Percentiles rank a stretch among this genome's conserved stretches.
phyloP scores from a whole-genome alignment of 345 rosid genomes.

The Mercurialis annua region DNA sequence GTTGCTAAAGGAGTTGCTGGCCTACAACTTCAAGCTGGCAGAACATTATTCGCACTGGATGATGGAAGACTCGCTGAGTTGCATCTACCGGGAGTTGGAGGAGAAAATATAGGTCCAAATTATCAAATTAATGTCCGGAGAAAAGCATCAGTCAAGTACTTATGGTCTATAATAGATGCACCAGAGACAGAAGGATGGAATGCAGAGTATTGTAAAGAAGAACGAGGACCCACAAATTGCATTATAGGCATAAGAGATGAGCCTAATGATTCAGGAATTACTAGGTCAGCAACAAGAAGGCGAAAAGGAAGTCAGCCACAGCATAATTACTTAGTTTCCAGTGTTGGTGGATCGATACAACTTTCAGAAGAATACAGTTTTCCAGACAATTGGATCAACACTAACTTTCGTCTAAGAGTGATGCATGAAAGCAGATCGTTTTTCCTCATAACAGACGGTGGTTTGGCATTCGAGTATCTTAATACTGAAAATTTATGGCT shows the following conservation, averaged over 20 bases:
- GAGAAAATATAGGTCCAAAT: conserved; percentile 51
- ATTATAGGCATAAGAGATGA: conserved; percentile 51
- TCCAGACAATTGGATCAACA: conserved; percentile 40
- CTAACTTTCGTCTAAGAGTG: conserved; percentile 47
- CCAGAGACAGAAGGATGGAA: conserved; percentile 81
- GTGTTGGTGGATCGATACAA: conserved; percentile 9
- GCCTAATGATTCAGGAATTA: conserved; percentile 37
- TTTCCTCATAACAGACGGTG: conserved; percentile 51
- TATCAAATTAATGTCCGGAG: conserved; percentile 37
- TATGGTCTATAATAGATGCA: conserved; percentile 55
- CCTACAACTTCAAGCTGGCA: conserved; percentile 46
- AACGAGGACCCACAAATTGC: conserved; percentile 59
- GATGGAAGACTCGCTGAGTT: conserved; percentile 70
- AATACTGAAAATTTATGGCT: conserved; percentile 57
- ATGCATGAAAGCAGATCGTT: conserved; percentile 56
- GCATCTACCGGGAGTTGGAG: conserved; percentile 56
- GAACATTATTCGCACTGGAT: conserved; percentile 55
- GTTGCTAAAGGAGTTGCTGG: conserved; percentile 55
- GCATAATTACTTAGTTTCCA: conserved; percentile 37
- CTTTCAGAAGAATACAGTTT: conserved; percentile 25
- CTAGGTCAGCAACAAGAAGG: conserved; percentile 44
- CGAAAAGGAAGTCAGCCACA: conserved; percentile 43
- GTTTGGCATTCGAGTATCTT: conserved; percentile 57
- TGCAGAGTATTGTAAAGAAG: conserved; percentile 69
- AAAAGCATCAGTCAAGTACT: conserved; percentile 37